A percentile compares a stretch with the other conserved stretches of the same genome.
These are phyloP conservation scores for Colletotrichum higginsianum DNA, from an alignment of 2,329 filamentous ascomycete species.

Conservation along the genomic window DNA sequence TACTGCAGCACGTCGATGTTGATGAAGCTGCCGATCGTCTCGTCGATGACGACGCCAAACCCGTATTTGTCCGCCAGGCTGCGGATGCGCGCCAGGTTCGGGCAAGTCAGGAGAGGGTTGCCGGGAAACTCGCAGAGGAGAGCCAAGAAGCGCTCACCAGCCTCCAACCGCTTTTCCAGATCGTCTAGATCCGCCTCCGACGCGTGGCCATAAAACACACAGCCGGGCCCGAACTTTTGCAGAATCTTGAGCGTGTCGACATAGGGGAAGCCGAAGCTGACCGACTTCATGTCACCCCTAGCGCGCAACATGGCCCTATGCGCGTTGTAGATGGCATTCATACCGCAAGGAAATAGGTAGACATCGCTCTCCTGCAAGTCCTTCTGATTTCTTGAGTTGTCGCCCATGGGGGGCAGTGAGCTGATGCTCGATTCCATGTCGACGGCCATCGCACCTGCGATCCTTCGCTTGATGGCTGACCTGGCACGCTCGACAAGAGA, in stretches of 20 bases:
- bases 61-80: slow-evolving; percentile 84
- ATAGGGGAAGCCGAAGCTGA: slow-evolving; percentile 98
- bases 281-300: slow-evolving; percentile 78
- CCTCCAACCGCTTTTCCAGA: slow-evolving; percentile 78
- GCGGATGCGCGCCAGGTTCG: slow-evolving; percentile 87
- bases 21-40: slow-evolving; percentile 96
- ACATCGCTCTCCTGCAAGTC: slow-evolving; percentile 88
- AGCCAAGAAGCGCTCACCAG: slow-evolving; percentile 83
- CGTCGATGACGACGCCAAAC: slow-evolving; percentile 93
- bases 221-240: slow-evolving; percentile 93
- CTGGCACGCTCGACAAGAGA: slow-evolving; percentile 86
- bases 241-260: slow-evolving; percentile 96
- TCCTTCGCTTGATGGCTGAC: slow-evolving; percentile 86
- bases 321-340: slow-evolving; percentile 94
- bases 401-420: slow-evolving; percentile 63
- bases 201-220: slow-evolving; percentile 88
- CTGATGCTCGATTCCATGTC: slow-evolving; percentile 75
- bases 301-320: slow-evolving; percentile 81
- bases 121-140: slow-evolving; percentile 97
- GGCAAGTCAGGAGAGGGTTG: slow-evolving; percentile 89
- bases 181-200: slow-evolving; percentile 86
- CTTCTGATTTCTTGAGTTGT: slow-evolving; percentile 69
- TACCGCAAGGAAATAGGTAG: slow-evolving; percentile 89
- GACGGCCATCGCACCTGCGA: slow-evolving; percentile 86
- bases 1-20: slow-evolving; percentile 94